Base-by-base conservation (phyloP, 305 asterid genomes). In the Nicotiana rustica region DNA sequence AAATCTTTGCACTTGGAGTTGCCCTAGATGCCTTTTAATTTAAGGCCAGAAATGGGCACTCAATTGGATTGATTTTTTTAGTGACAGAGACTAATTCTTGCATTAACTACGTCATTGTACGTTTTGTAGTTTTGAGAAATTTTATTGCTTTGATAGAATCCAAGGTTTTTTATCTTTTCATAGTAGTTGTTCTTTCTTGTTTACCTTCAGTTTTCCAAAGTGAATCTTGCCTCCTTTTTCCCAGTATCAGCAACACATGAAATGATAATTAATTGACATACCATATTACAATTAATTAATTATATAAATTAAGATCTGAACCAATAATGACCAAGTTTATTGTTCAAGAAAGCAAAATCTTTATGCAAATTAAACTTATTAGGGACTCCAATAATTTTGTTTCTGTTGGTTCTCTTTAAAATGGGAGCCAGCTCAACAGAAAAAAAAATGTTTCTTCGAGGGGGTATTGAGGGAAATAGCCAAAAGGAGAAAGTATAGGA, bases 1-100 rank as follows among this genome's bases (percentile, higher is more conserved):
- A 89, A 1, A 84, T 80, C 47, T 87, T 86, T 80, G 90, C 91
- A 2, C 64, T 89, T 59, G 91, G 69, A 83, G 85, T 82, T 82
- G 87, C 77, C 83, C 83, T 86, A 55, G 89, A 87, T 76, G 82
- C 80, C 9, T 64, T 85, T 49, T 87, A 56, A 33, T 7, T 36
- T 38, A 38, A 38, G 44, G 2, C 44, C 44, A 38, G 9, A 38
- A 38, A 38, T 38, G 44, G 44, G 44, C 44, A 17, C n/a, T 57
- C 9, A 6, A 57, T 57, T 17, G 2, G 9, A 57, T n/a, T 57
- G 2, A 57, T 57, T 57, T 1, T 49, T 17, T 57, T 57, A 17
- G 21, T 57, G 21, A 57, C 33, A 5, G 10, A 61, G 36, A 10
- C 17, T 62, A 62, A 2, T 62, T 62, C 36, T 19, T n/a, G 3